Evolutionary conservation across 129 eudicot species (phyloP).

Genomic region (Heracleum sosnowskyi): DNA sequence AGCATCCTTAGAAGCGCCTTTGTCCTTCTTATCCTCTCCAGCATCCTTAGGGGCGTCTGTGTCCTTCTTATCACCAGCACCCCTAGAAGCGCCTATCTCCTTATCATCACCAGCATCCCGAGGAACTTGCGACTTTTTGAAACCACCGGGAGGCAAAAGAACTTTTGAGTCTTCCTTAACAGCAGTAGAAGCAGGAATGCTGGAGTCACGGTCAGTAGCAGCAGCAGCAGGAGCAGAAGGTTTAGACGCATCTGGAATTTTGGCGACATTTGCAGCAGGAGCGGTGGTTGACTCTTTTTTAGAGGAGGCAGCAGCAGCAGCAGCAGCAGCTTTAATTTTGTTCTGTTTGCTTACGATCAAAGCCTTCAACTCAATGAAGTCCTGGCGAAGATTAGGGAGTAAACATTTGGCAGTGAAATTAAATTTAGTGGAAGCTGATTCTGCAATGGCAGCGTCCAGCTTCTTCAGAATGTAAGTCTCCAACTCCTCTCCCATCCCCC

Average conservation of each 20-base stretch:
- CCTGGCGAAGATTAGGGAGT: neutral
- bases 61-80: neutral
- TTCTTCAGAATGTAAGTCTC: neutral
- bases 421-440: neutral
- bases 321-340: neutral
- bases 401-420: neutral
- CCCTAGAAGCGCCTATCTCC: neutral
- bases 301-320: neutral
- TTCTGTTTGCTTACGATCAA: neutral
- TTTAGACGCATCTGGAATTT: neutral
- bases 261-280: neutral
- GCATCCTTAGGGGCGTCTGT: neutral
- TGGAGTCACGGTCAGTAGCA: too few species aligned
- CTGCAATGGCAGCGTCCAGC: neutral
- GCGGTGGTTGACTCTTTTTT: neutral
- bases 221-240: neutral
- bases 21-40: neutral
- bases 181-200: too few species aligned
- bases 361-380: neutral
- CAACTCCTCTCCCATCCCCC: slow-evolving; percentile 6
- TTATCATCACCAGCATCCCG: too few species aligned
- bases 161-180: too few species aligned
- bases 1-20: neutral
- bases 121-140: neutral
- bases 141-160: too few species aligned